Base-by-base conservation (phyloP, 345 rosid genomes). In the Citropsis articulata region DNA sequence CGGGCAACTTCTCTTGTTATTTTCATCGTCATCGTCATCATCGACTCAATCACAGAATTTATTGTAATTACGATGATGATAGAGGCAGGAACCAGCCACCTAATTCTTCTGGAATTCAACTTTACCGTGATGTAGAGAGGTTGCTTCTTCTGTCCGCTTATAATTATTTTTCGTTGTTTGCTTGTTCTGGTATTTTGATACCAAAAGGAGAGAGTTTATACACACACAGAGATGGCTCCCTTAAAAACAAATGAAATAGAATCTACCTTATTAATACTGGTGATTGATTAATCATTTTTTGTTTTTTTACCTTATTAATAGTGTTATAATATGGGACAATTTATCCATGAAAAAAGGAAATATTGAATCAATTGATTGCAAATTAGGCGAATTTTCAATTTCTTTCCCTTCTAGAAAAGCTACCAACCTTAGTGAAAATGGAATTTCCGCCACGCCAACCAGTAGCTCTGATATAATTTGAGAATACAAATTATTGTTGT, bases 81-180 rank as follows among this genome's bases (percentile, higher is more conserved):
- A 63, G 22, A 22, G 53, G 78, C 38, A 55, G 77, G 56, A 67
- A 56, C 74, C 87, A 75, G 80, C 92, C 84, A 72, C 79, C 88
- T 57, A 87, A 81, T 78, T 77, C 98, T 75, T 60, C 92, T 7
- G 90, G 92, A 60, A 83, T 94, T 77, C 93, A 89, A 76, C 83
- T 90, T 45, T 96, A 96, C 76, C 84, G 93, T 75, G 93, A 96
- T 84, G 91, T 96, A 82, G 98, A 96, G 84, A 94, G 97, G 55
- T 73, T 9, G 62, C 70, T 57, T 40, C 66, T 16, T 16, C 9
- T 45, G 35, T 27, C 4, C 55, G 45, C 6, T 21, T 45, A 42
- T 42, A 48, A 22, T 30, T 24, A 5, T 13, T 66, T 22, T 30
- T 60, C 62, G 10, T 1, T 24, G 3, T 25, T 42, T 57, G 19